phyloP scores from a whole-genome alignment of 179 eudicot species.

The Nepenthes alata region DNA sequence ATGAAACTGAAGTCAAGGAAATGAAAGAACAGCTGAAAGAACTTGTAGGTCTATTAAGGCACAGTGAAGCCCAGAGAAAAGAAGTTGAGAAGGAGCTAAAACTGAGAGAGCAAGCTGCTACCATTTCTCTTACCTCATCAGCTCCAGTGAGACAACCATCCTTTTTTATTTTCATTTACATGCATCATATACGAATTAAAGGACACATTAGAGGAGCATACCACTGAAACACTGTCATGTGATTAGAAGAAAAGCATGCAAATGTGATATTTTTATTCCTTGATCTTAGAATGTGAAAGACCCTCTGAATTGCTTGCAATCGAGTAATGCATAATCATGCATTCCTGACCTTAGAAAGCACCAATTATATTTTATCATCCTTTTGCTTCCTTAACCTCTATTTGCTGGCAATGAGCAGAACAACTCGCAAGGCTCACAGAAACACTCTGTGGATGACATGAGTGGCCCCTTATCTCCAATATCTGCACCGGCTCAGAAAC shows the following conservation, averaged over 20 bases:
- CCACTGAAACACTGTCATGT: not conserved
- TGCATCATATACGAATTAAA: slow-evolving; percentile 1
- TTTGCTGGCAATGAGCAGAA: slow-evolving; percentile 24
- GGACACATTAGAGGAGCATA: not conserved
- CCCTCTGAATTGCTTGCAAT: too few species aligned
- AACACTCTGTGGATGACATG: slow-evolving; percentile 63
- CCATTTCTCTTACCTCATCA: slow-evolving; percentile 58
- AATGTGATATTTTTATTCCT: too few species aligned
- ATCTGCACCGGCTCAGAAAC: slow-evolving; percentile 79
- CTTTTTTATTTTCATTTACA: not conserved
- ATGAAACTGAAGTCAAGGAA: slow-evolving; percentile 72
- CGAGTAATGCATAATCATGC: too few species aligned
- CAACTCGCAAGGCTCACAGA: slow-evolving; percentile 43
- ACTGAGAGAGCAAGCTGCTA: slow-evolving; percentile 70
- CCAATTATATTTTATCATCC: not conserved
- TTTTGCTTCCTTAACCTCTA: not conserved
- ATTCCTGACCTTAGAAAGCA: too few species aligned
- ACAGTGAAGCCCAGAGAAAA: slow-evolving; percentile 82
- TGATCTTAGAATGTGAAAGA: too few species aligned
- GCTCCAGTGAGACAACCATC: slow-evolving; percentile 43
- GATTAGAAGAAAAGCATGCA: not conserved
- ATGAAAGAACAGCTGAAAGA: slow-evolving; percentile 91
- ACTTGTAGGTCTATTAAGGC: slow-evolving; percentile 69
- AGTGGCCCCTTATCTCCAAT: slow-evolving; percentile 70
- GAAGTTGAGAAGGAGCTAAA: slow-evolving; percentile 91